phyloP scores from a whole-genome alignment of 2,329 filamentous ascomycete genomes.

The Aureobasidium namibiae region DNA sequence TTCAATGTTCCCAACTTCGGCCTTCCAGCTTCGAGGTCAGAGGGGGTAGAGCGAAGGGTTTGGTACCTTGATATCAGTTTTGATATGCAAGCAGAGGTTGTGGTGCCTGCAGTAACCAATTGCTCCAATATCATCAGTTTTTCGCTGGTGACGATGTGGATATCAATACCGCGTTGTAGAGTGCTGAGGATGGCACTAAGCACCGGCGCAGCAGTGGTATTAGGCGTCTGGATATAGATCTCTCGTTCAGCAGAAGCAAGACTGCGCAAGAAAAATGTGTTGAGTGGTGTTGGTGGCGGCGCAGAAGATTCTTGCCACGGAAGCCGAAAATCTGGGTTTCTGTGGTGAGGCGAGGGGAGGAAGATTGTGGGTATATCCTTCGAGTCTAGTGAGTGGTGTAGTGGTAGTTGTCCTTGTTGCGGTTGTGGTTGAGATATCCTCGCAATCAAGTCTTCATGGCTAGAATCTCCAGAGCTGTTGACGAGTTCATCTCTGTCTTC shows the following conservation, averaged over 20 bases:
- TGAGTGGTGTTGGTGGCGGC: conserved; percentile 59
- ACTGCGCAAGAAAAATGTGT: conserved; percentile 50
- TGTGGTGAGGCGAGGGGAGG: conserved; percentile 66
- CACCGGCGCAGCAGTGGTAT: conserved; percentile 61
- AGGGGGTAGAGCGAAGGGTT: conserved; percentile 20
- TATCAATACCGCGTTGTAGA: conserved; percentile 56
- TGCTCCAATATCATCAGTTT: conserved; percentile 57
- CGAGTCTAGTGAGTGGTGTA: not conserved
- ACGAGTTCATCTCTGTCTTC: not conserved
- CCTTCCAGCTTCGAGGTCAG: conserved; percentile 36
- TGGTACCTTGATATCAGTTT: conserved; percentile 51
- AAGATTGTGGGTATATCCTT: conserved; percentile 48
- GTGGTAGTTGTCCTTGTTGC: not conserved
- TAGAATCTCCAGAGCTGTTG: not conserved
- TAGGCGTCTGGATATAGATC: conserved; percentile 69
- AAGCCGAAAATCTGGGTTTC: conserved; percentile 56
- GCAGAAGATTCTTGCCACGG: conserved; percentile 41
- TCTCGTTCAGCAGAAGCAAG: conserved; percentile 48
- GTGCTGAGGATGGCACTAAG: conserved; percentile 54
- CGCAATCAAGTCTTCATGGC: not conserved
- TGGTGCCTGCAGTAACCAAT: conserved; percentile 68
- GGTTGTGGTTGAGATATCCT: not conserved
- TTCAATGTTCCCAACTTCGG: conserved; percentile 41
- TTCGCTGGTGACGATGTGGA: conserved; percentile 36
- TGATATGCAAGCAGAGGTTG: conserved; percentile 57